Percentiles rank a stretch among this genome's conserved stretches.
Conservation (phyloP, 768 basidiomycete species). For the Daedaleopsis sinensis region DNA sequence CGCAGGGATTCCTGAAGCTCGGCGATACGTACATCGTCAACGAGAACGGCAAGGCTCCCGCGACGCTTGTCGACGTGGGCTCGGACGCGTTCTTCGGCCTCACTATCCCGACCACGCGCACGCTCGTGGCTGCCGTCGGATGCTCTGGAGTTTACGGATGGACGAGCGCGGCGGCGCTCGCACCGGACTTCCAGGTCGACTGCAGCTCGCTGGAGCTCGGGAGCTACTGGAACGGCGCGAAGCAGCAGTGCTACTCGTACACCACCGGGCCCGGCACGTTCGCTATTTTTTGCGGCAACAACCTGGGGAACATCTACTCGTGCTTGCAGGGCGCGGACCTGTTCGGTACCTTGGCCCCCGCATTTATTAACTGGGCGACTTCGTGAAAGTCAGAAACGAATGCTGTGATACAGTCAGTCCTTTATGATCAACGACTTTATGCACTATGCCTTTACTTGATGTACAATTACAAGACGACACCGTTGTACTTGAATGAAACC, state of each 20-base stretch:
- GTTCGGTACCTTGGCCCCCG: background rate
- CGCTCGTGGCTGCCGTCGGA: background rate
- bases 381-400: background rate
- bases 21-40: conserved; percentile 4
- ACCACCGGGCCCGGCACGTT: background rate
- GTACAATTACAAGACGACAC: too few species aligned
- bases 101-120: background rate
- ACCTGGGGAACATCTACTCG: conserved; percentile 6
- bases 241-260: conserved; percentile 9
- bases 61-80: conserved; percentile 7
- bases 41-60: background rate
- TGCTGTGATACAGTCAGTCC: too few species aligned
- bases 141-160: conserved; percentile 4
- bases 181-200: conserved; percentile 10
- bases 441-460: too few species aligned
- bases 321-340: conserved; percentile 4
- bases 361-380: conserved; percentile 9
- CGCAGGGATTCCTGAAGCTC: conserved; percentile 7
- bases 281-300: conserved; percentile 1
- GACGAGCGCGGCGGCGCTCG: background rate
- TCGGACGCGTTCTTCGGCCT: conserved; percentile 14
- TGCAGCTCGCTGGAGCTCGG: conserved; percentile 11
- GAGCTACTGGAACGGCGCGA: conserved; percentile 12
- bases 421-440: too few species aligned
- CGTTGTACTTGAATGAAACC: too few species aligned